Percentiles rank a stretch among this genome's conserved stretches.
Conservation (phyloP, 192 early-diverging fungal genomes). For the Thoreauomyces humboldtii region DNA sequence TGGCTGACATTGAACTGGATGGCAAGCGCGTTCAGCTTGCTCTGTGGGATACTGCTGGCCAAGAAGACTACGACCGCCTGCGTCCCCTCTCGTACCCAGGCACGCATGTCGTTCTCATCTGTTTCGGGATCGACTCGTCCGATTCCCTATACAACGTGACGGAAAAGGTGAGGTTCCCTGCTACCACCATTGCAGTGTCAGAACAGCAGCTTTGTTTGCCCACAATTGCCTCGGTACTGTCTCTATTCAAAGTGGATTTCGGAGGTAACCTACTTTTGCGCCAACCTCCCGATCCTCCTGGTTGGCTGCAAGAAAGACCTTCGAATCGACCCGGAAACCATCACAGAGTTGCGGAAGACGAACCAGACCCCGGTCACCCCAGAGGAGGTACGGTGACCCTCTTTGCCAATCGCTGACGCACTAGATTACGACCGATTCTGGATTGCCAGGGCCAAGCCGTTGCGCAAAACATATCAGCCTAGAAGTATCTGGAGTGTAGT, state of each 20-base stretch:
- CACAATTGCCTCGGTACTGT: too few species aligned
- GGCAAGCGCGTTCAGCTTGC: conserved; percentile 84
- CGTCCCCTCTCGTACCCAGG: conserved; percentile 90
- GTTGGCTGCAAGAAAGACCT: conserved; percentile 90
- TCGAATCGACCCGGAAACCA: conserved; percentile 73
- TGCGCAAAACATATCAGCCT: conserved; percentile 82
- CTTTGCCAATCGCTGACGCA: too few species aligned
- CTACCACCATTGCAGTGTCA: too few species aligned
- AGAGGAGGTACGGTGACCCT: conserved; percentile 24
- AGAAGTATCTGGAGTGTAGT: conserved; percentile 90
- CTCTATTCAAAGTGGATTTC: conserved; percentile 81
- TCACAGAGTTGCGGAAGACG: conserved; percentile 72
- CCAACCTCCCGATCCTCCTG: conserved; percentile 78
- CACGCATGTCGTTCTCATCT: conserved; percentile 89
- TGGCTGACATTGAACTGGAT: conserved; percentile 84
- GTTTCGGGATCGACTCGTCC: conserved; percentile 82
- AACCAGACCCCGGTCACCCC: conserved; percentile 71
- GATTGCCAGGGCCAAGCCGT: conserved; percentile 61
- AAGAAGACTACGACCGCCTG: conserved; percentile 96
- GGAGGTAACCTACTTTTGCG: conserved; percentile 84
- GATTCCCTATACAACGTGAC: conserved; percentile 75
- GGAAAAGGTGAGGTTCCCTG: conserved; percentile 69
- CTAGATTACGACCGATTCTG: conserved; percentile 2
- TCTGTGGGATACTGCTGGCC: conserved; percentile 96
- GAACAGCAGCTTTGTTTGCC: too few species aligned